phyloP scores from a whole-genome alignment of 805 yeast genomes.

The Brettanomyces nanus region DNA sequence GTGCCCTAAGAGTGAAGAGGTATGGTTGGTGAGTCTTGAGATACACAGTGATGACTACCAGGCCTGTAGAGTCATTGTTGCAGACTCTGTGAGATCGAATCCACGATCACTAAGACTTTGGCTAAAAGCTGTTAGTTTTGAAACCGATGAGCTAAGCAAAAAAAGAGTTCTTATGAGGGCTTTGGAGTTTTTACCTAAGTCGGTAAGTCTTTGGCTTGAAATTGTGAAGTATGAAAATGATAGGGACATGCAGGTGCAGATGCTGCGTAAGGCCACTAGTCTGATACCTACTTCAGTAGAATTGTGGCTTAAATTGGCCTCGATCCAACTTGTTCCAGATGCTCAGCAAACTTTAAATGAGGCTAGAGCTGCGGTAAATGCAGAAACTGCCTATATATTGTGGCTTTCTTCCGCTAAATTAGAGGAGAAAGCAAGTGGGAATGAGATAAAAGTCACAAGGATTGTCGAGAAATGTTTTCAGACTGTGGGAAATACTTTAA shows the following conservation, averaged over 20 bases:
- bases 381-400: slow-evolving; percentile 37
- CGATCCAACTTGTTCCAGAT: slow-evolving; percentile 33
- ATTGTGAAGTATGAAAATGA: slow-evolving; percentile 55
- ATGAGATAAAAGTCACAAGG: slow-evolving; percentile 37
- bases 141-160: slow-evolving; percentile 45
- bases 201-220: slow-evolving; percentile 58
- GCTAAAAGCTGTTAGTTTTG: slow-evolving; percentile 63
- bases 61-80: slow-evolving; percentile 48
- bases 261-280: slow-evolving; percentile 59
- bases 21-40: slow-evolving; percentile 78
- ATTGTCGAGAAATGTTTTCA: slow-evolving; percentile 41
- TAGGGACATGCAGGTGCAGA: slow-evolving; percentile 36
- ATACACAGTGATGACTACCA: slow-evolving; percentile 40
- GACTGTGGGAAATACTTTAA: slow-evolving; percentile 30
- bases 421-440: slow-evolving; percentile 45
- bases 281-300: slow-evolving; percentile 56
- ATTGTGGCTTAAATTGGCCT: slow-evolving; percentile 56
- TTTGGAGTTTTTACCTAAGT: slow-evolving; percentile 52
- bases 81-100: slow-evolving; percentile 55
- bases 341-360: slow-evolving; percentile 48
- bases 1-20: slow-evolving; percentile 58
- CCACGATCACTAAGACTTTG: slow-evolving; percentile 57
- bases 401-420: slow-evolving; percentile 68
- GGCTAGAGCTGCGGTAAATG: slow-evolving; percentile 48
- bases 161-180: slow-evolving; percentile 62